Evolutionary conservation across 2,329 filamentous ascomycete genomes (phyloP).

Genomic region (Ceratocystis destructans): DNA sequence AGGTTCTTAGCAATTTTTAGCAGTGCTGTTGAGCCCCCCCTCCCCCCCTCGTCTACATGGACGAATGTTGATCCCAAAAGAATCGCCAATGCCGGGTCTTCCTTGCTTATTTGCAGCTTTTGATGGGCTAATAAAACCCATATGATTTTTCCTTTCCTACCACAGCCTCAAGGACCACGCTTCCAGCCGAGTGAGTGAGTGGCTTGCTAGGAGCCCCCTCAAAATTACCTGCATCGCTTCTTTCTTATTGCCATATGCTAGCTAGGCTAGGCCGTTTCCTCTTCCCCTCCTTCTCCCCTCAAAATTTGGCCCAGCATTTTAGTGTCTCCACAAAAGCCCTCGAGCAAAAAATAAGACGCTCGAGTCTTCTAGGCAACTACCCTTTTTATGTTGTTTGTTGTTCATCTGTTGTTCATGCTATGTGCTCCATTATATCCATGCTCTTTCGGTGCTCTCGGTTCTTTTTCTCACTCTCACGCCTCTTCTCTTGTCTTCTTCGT

Average conservation of each 20-base stretch:
- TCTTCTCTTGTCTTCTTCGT: not conserved
- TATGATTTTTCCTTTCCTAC: not conserved
- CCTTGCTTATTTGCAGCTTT: not conserved
- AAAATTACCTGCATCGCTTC: not conserved
- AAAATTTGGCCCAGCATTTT: not conserved
- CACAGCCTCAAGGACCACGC: too few relatives aligned
- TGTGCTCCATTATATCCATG: not conserved
- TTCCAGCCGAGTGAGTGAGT: too few relatives aligned
- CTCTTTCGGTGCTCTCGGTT: not conserved
- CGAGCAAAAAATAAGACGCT: not conserved
- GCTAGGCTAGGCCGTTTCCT: not conserved
- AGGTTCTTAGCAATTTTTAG: too few relatives aligned
- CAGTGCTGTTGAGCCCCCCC: too few relatives aligned
- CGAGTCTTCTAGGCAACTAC: conserved; percentile 3
- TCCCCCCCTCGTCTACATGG: too few relatives aligned
- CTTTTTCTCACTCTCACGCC: not conserved
- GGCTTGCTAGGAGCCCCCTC: not conserved
- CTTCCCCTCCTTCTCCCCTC: not conserved
- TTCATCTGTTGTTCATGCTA: conserved; percentile 3
- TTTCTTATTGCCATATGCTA: not conserved
- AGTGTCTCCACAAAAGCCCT: not conserved
- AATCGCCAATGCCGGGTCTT: not conserved
- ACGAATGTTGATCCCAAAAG: not conserved
- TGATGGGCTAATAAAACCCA: not conserved
- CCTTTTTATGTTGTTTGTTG: not conserved